Evolutionary conservation across 179 eudicot species (phyloP).

Genomic region (Carnegiea gigantea): DNA sequence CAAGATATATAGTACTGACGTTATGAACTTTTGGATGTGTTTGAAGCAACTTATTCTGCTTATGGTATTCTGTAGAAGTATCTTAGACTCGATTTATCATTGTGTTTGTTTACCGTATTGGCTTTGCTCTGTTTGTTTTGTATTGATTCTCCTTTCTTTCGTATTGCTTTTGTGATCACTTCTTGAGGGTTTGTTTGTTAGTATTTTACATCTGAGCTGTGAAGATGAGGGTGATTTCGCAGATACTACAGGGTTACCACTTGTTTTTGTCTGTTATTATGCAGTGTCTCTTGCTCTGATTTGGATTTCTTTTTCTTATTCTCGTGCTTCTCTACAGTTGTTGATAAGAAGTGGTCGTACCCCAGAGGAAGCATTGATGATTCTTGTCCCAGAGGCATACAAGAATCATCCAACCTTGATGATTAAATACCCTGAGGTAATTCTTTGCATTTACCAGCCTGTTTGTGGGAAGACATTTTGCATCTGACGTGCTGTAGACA

Average conservation of each 20-base stretch:
- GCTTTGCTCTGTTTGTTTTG: background rate
- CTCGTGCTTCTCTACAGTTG: slow-evolving; percentile 47
- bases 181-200: background rate
- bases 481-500: background rate
- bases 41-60: background rate
- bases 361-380: slow-evolving; percentile 94
- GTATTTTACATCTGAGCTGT: background rate
- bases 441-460: background rate
- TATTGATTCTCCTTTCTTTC: background rate
- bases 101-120: background rate
- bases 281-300: slow-evolving; percentile 13
- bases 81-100: background rate
- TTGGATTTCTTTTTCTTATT: background rate
- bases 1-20: background rate
- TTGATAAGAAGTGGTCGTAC: slow-evolving; percentile 97
- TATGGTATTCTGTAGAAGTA: background rate
- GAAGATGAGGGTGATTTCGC: background rate
- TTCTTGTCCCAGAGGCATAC: slow-evolving; percentile 99
- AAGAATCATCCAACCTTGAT: slow-evolving; percentile 90
- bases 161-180: background rate
- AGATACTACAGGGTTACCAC: background rate
- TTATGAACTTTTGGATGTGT: background rate
- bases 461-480: slow-evolving; percentile 4
- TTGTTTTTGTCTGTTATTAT: background rate
- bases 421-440: slow-evolving; percentile 96